Evolutionary conservation across 2,329 filamentous ascomycete species (phyloP), one percentile per base, ranked within the genome.

Genomic region (Phyllosticta citrichinensis): DNA sequence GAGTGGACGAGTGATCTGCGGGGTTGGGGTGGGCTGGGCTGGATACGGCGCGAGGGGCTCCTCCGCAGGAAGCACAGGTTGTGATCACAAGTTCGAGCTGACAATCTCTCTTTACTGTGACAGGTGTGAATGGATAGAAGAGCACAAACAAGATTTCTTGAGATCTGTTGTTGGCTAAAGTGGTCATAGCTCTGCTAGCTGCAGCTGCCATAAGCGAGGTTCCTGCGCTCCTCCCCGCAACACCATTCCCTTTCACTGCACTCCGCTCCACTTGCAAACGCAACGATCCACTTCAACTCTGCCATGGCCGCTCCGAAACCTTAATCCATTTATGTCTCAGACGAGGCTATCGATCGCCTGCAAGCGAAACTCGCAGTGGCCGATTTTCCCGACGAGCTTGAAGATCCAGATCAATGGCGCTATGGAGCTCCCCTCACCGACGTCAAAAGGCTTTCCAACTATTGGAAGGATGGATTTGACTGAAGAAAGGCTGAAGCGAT

Each of bases 401-500:
- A 72, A n/a, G 65, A 67, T 17, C 55, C 62, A 14, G 66, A 71
- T 12, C 69, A 82, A 52, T 83, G 83, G 83, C 76, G 80, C 17
- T 81, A 85, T 65, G 86, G 86, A 17, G 77, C 81, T 11, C 85
- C 85, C 0, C 70, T 87, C 0, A 71, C 74, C 1, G 84, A 87
- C 60, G 72, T 88, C 62, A 83, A 84, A 66, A 77, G 83, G 10
- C 75, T 89, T 22, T 75, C 79, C 1, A 71, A 75, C 5, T 76
- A 82, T 65, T 89, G 85, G 86, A 74, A 77, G 47, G 73, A 80
- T 4, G 68, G 68, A 0, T 84, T 80, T 67, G 80, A 87, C 69
- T 89, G 86, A 86, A 78, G 83, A 33, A 73, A 75, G 40, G 78
- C 80, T 20, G 86, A 89, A 70, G 71, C 75, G 4, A 75, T 77